Base-by-base conservation (phyloP, 2,329 filamentous ascomycete species). In the Phialophora macrospora region DNA sequence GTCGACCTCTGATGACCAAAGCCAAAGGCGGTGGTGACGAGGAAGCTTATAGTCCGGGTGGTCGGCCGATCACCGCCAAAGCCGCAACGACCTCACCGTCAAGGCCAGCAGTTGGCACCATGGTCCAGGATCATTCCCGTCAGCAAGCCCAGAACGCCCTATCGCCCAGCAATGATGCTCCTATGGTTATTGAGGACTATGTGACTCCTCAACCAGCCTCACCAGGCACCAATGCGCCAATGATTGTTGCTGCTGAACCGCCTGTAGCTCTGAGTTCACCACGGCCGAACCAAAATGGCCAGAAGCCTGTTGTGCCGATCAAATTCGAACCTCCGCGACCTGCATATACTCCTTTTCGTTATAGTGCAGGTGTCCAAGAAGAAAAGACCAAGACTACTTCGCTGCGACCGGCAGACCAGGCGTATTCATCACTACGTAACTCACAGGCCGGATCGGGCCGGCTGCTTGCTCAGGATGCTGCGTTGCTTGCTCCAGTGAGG, bases 311-410 rank as follows among this genome's bases (percentile, higher is more conserved):
- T 48, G 59, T 60, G 4, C 67, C 70, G 12, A 70, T 72, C 52
- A 71, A 68, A 41, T 72, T 72, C 28, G 69, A 80, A 44, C 78
- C 80, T 63, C 75, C 79, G 12, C 59, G 72, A 38, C 73, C 73
- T n/a, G 78, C 77, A 22, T 82, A 82, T 68, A 81, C 77, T 2
- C 80, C 80, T 7, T 81, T 81, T 59, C 76, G 78, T 34, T 82
- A 82, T 60, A 76, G 73, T 1, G 78, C 80, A 68, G 79, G 76
- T 3, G 77, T 77, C 30, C 78, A 80, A 70, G 75, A 77, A 59
- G 77, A 75, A 59, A 63, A 63, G 14, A 77, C 78, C 1, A 77
- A 80, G 48, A n/a, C 14, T n/a, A n/a, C 38, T 44, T 73, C 78
- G 41, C 75, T 76, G 48, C 76, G 77, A 20, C 80, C 80, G 4